Percentiles rank a stretch among this genome's conserved stretches.
Conservation (phyloP, 2,329 filamentous ascomycete genomes). For the Blastomyces gilchristii region DNA sequence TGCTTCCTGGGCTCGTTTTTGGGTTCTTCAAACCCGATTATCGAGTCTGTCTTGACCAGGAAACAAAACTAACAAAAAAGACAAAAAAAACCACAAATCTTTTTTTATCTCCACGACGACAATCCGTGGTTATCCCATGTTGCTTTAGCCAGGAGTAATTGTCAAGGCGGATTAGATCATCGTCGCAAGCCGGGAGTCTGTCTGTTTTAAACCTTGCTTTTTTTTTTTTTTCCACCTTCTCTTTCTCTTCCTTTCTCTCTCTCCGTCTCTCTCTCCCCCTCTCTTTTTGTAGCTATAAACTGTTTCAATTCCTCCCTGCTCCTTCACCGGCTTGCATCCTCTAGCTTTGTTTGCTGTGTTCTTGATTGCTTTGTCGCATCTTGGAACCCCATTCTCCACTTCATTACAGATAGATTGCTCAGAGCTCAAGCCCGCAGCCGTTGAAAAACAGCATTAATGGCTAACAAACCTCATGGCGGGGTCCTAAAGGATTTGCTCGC, state of each 20-base stretch:
- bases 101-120: neutral
- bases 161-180: neutral
- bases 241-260: neutral
- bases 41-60: neutral
- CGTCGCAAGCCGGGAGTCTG: neutral
- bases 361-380: neutral
- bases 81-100: too few species aligned
- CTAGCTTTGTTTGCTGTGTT: neutral
- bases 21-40: neutral
- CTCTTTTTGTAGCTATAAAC: neutral
- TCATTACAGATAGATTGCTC: neutral
- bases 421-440: neutral
- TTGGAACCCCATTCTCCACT: neutral
- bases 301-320: neutral
- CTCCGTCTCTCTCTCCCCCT: neutral
- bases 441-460: conserved; percentile 28
- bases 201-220: neutral
- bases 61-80: too few species aligned
- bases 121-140: neutral
- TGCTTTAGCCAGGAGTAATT: neutral
- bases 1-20: neutral
- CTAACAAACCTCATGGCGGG: conserved; percentile 65
- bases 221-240: neutral
- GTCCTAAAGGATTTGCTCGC: conserved; percentile 96
- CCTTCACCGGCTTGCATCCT: neutral